phyloP scores from a whole-genome alignment of 164 flowering plant species.

The Liquidambar formosana region DNA sequence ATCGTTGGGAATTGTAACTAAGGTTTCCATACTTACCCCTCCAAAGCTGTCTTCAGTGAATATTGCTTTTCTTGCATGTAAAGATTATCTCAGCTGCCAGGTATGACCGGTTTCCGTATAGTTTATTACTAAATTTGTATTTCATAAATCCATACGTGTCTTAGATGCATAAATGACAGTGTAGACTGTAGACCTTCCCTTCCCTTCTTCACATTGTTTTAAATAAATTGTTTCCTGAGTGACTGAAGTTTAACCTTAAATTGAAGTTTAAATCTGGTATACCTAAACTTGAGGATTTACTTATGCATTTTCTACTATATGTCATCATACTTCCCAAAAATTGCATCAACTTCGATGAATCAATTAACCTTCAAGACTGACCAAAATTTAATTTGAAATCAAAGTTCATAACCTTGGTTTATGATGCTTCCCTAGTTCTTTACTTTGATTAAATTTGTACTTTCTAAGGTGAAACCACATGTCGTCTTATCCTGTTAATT shows the following conservation, averaged over 20 bases:
- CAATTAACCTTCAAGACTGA: background rate
- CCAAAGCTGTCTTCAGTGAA: conserved; percentile 78
- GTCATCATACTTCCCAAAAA: background rate
- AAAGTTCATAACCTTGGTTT: background rate
- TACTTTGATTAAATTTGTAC: background rate
- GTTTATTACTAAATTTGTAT: background rate
- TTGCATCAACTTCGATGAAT: background rate
- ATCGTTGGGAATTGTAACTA: conserved; percentile 87
- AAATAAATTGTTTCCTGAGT: background rate
- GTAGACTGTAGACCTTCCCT: background rate
- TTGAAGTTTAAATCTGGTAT: background rate
- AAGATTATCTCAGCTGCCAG: conserved; percentile 86
- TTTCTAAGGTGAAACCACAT: background rate
- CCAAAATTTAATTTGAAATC: background rate
- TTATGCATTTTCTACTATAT: background rate
- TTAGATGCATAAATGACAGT: background rate
- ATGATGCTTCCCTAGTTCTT: background rate
- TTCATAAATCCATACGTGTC: too few species aligned
- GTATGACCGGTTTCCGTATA: conserved; percentile 28
- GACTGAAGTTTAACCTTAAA: background rate
- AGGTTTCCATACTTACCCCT: conserved; percentile 90
- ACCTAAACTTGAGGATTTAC: background rate
- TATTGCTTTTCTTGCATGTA: conserved; percentile 89
- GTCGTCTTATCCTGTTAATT: background rate
- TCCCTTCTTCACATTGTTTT: background rate